Percentiles rank a stretch among this genome's conserved stretches.
Conservation (phyloP, 768 basidiomycete species). For the Pholiota conissans region DNA sequence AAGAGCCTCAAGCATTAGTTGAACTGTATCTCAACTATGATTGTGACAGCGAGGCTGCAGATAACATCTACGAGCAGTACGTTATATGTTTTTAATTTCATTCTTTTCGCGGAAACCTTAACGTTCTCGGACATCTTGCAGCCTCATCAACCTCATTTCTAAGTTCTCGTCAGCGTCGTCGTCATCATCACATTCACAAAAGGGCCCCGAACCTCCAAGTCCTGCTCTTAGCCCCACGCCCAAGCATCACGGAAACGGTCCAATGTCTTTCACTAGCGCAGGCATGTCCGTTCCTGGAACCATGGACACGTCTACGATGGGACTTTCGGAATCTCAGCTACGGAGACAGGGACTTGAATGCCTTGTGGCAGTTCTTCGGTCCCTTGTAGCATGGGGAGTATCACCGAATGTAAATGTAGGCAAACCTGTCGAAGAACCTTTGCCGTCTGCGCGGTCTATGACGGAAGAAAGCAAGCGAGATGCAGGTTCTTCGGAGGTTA, state of each 20-base stretch:
- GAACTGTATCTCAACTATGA: constrained; percentile 99
- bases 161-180: constrained; percentile 75
- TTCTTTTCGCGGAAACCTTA: background rate
- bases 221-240: constrained; percentile 56
- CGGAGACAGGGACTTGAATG: constrained; percentile 94
- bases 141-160: constrained; percentile 93
- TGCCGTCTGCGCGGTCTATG: constrained; percentile 43
- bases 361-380: constrained; percentile 83
- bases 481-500: constrained; percentile 54
- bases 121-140: constrained; percentile 26
- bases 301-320: constrained; percentile 66
- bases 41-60: constrained; percentile 90
- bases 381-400: constrained; percentile 90
- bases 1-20: constrained; percentile 96
- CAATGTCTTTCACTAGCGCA: constrained; percentile 64
- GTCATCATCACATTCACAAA: constrained; percentile 44
- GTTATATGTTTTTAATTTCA: constrained; percentile 28
- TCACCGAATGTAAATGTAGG: constrained; percentile 38
- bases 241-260: constrained; percentile 38
- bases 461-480: constrained; percentile 55
- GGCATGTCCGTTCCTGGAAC: constrained; percentile 65
- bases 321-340: constrained; percentile 80
- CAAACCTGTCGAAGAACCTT: constrained; percentile 43
- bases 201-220: constrained; percentile 57
- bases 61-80: constrained; percentile 97